Conservation (phyloP, 1,284 basidiomycete species). For the Moesziomyces parantarcticus region DNA sequence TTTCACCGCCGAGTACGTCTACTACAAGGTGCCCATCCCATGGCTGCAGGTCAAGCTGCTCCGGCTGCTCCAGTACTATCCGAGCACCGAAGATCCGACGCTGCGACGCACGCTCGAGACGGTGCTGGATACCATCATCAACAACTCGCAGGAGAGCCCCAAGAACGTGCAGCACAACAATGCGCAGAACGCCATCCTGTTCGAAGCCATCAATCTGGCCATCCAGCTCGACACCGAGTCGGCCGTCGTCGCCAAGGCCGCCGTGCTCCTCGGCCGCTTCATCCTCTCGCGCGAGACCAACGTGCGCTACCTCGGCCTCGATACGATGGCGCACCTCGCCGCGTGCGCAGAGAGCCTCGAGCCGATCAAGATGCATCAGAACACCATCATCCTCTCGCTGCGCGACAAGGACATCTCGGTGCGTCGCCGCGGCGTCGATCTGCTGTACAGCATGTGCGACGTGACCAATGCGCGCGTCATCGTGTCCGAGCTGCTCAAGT, state of each 20-base stretch:
- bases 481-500: slow-evolving; percentile 91
- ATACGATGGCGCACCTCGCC: slow-evolving; percentile 97
- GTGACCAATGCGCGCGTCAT: slow-evolving; percentile 92
- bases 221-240: slow-evolving; percentile 96
- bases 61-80: slow-evolving; percentile 92
- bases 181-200: slow-evolving; percentile 96
- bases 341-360: slow-evolving; percentile 84
- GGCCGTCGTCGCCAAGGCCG: slow-evolving; percentile 87
- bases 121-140: slow-evolving; percentile 89
- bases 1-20: slow-evolving; percentile 85
- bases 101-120: slow-evolving; percentile 81
- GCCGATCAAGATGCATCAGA: slow-evolving; percentile 93
- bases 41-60: slow-evolving; percentile 98
- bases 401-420: slow-evolving; percentile 98
- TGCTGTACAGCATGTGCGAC: slow-evolving; percentile 99
- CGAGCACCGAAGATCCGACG: slow-evolving; percentile 88
- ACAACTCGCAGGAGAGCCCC: slow-evolving; percentile 90
- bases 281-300: slow-evolving; percentile 98
- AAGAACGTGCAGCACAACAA: slow-evolving; percentile 98
- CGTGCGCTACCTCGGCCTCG: slow-evolving; percentile 94
- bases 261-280: slow-evolving; percentile 89
- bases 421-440: slow-evolving; percentile 88
- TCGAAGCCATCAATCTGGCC: slow-evolving; percentile 95
- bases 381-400: slow-evolving; percentile 91
- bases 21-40: slow-evolving; percentile 96